A percentile compares a stretch with the other conserved stretches of the same genome.
phyloP scores from a whole-genome alignment of 2,329 filamentous ascomycete genomes.

The Ophiostoma fasciatum region DNA sequence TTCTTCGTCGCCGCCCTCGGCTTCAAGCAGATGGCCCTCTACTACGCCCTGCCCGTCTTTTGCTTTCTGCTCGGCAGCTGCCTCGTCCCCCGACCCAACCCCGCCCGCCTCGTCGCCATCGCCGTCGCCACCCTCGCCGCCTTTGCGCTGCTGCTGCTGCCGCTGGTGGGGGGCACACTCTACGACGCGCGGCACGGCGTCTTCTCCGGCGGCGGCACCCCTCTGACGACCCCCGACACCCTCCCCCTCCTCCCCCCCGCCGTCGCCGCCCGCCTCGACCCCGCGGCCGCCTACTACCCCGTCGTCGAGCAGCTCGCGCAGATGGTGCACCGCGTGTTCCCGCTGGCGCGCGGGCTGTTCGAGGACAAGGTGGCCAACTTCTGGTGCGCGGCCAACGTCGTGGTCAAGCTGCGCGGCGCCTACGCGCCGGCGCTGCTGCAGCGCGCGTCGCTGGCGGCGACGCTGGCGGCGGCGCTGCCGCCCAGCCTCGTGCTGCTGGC shows the following conservation, averaged over 20 bases:
- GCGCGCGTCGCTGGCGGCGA: slow-evolving; percentile 57
- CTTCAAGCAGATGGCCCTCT: slow-evolving; percentile 98
- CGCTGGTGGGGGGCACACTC: slow-evolving; percentile 56
- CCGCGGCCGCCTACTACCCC: slow-evolving; percentile 56
- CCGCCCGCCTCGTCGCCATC: slow-evolving; percentile 58
- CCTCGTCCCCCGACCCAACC: slow-evolving; percentile 55
- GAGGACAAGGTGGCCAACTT: slow-evolving; percentile 99
- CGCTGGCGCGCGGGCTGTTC: slow-evolving; percentile 87
- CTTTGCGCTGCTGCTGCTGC: slow-evolving; percentile 62
- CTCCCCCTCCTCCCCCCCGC: slow-evolving; percentile 43
- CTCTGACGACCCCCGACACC: slow-evolving; percentile 41
- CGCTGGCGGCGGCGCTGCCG: slow-evolving; percentile 60
- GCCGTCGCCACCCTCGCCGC: slow-evolving; percentile 56
- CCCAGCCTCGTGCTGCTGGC: slow-evolving; percentile 69
- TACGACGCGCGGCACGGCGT: slow-evolving; percentile 55
- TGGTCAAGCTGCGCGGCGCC: slow-evolving; percentile 69
- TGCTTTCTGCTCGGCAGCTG: slow-evolving; percentile 81
- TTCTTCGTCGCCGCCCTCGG: slow-evolving; percentile 91
- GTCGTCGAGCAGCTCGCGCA: slow-evolving; percentile 67
- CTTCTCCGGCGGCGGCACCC: slow-evolving; percentile 29
- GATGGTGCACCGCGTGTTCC: slow-evolving; percentile 82
- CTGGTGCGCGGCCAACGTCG: slow-evolving; percentile 85
- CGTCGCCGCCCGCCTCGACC: slow-evolving; percentile 44
- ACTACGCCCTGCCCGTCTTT: slow-evolving; percentile 89
- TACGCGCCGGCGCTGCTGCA: slow-evolving; percentile 62